These are phyloP conservation scores for Ogataea corticis DNA, from an alignment of 805 yeast genomes.

Conservation along the genomic window DNA sequence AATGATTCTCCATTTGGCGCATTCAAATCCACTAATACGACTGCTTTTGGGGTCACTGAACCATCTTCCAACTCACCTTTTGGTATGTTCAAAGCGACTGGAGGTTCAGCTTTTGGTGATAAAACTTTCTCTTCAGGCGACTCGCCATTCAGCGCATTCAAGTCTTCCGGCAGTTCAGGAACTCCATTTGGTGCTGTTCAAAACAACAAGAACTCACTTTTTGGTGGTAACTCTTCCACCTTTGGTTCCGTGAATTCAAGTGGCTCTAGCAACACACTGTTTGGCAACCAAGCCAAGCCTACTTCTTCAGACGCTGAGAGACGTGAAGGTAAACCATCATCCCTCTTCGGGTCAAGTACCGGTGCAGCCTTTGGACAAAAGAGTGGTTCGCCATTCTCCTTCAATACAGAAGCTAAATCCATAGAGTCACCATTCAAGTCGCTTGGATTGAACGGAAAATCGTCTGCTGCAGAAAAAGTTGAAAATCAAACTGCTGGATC, in stretches of 20 bases:
- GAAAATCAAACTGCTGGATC: not conserved
- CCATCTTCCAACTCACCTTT: not conserved
- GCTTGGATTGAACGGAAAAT: not conserved
- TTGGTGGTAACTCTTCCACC: not conserved
- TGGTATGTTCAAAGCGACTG: not conserved
- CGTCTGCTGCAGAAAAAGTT: not conserved
- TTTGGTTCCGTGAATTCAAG: not conserved
- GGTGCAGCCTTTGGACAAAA: not conserved
- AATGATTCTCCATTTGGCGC: constrained; percentile 1
- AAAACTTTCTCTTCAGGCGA: not conserved
- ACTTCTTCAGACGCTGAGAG: no score
- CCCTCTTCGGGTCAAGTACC: not conserved
- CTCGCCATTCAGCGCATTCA: not conserved
- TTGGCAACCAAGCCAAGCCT: no score
- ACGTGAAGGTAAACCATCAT: not conserved
- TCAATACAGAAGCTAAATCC: not conserved
- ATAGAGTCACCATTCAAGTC: not conserved
- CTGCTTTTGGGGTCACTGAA: not conserved
- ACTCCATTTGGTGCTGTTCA: not conserved
- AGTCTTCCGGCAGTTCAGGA: not conserved
- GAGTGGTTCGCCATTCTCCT: not conserved
- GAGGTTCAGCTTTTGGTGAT: not conserved
- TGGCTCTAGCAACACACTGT: no score
- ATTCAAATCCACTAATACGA: not conserved
- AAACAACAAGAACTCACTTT: not conserved